Conservation (phyloP, 1,284 basidiomycete genomes). For the Pyrrhoderma noxium region DNA sequence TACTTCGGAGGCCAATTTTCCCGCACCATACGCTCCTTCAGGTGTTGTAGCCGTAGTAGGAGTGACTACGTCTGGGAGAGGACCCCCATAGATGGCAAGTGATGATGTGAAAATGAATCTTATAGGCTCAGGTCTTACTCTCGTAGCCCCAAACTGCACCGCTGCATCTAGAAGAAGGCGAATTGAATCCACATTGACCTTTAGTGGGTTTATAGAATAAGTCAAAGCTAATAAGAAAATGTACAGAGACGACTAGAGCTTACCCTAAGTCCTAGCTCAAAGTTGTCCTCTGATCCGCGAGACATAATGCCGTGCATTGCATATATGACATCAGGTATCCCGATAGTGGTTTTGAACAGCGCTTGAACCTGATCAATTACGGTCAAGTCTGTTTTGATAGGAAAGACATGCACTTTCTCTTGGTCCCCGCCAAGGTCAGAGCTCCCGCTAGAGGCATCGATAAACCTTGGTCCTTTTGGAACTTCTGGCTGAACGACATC, state of each 20-base stretch:
- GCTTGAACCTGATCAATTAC: constrained; percentile 33
- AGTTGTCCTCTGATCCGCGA: constrained; percentile 58
- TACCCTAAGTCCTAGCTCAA: constrained; percentile 49
- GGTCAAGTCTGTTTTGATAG: constrained; percentile 46
- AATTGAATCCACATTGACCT: constrained; percentile 59
- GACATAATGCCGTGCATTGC: constrained; percentile 65
- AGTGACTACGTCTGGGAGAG: constrained; percentile 44
- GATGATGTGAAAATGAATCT: constrained; percentile 58
- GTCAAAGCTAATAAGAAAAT: constrained; percentile 7
- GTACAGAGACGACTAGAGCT: not conserved
- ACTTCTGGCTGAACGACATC: constrained; percentile 46
- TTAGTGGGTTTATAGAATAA: not conserved
- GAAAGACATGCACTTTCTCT: constrained; percentile 1
- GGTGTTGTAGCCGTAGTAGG: constrained; percentile 49
- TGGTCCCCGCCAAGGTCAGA: no score
- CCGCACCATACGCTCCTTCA: constrained; percentile 51
- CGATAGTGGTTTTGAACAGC: constrained; percentile 35
- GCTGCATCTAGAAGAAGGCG: constrained; percentile 43
- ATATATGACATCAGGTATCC: constrained; percentile 43
- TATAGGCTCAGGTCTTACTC: constrained; percentile 25
- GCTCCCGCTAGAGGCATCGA: constrained; percentile 18
- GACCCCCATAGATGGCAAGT: constrained; percentile 58
- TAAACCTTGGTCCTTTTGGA: constrained; percentile 31
- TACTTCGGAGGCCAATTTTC: constrained; percentile 52
- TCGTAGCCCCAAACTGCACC: constrained; percentile 31